Percentiles rank a stretch among this genome's conserved stretches.
Evolutionary conservation across 306 rosid genomes (phyloP).

Genomic region (Quercus rubra): DNA sequence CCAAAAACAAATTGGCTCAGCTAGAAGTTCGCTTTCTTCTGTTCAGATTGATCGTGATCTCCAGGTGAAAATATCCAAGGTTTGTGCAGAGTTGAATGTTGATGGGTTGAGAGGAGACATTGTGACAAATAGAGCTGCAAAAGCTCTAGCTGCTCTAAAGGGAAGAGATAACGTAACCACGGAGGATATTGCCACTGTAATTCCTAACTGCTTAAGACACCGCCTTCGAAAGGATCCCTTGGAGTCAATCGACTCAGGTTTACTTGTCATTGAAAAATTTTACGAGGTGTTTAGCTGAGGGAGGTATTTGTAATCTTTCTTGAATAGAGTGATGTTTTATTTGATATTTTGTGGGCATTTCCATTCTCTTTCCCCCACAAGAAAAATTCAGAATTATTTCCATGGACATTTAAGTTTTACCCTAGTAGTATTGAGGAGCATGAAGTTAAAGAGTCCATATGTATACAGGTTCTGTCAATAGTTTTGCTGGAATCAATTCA

Average conservation of each 20-base stretch:
- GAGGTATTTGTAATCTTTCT: constrained; percentile 18
- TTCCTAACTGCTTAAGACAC: constrained; percentile 93
- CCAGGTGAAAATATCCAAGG: constrained; percentile 84
- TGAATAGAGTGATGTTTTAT: constrained; percentile 25
- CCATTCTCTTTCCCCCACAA: constrained; percentile 15
- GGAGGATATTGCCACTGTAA: constrained; percentile 89
- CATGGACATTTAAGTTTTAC: constrained; percentile 8
- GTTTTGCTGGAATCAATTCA: background rate
- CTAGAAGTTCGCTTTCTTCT: constrained; percentile 59
- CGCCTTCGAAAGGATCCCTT: constrained; percentile 95
- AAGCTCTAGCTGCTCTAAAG: constrained; percentile 85
- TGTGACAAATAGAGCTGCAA: constrained; percentile 86
- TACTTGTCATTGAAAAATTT: constrained; percentile 85
- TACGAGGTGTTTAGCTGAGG: constrained; percentile 74
- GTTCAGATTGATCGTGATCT: constrained; percentile 75
- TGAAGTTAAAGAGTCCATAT: background rate
- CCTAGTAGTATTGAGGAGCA: background rate
- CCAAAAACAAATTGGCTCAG: constrained; percentile 61
- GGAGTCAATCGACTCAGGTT: constrained; percentile 93
- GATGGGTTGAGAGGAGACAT: constrained; percentile 98
- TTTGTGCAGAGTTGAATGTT: constrained; percentile 85
- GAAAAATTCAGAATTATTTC: constrained; percentile 21
- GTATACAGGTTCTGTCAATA: background rate
- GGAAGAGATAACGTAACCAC: constrained; percentile 65
- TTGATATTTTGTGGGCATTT: constrained; percentile 16